Conservation (phyloP, 2,329 filamentous ascomycete species). For the Bertia moriformis region DNA sequence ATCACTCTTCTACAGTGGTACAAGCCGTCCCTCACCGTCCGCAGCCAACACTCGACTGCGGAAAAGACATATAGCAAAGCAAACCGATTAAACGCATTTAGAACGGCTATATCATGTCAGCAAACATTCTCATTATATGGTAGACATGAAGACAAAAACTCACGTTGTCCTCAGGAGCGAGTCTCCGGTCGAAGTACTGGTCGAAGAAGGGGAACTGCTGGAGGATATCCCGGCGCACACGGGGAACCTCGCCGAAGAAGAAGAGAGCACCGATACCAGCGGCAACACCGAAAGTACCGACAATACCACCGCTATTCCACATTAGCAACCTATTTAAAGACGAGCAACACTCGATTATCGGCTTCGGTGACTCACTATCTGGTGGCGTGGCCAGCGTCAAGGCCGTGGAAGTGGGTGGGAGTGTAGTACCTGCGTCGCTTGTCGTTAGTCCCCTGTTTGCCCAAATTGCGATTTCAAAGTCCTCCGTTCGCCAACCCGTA, state of each 20-base stretch:
- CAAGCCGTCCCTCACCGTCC: no score
- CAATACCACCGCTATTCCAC: slow-evolving; percentile 23
- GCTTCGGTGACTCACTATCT: slow-evolving; percentile 33
- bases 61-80: no score
- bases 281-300: slow-evolving; percentile 37
- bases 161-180: slow-evolving; percentile 1
- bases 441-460: neutral
- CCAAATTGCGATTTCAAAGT: slow-evolving; percentile 1
- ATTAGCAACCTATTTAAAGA: no score
- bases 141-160: no score
- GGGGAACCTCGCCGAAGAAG: slow-evolving; percentile 50
- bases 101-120: neutral
- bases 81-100: no score
- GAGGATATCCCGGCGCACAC: slow-evolving; percentile 46
- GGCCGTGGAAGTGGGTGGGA: slow-evolving; percentile 29
- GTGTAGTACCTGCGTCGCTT: slow-evolving; percentile 28
- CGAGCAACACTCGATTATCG: no score
- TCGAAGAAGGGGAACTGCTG: slow-evolving; percentile 3
- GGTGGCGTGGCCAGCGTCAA: slow-evolving; percentile 21
- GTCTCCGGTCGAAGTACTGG: neutral
- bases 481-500: no score
- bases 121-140: no score
- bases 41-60: no score
- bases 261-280: slow-evolving; percentile 44
- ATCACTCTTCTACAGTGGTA: no score